phyloP scores from a whole-genome alignment of 2,329 filamentous ascomycete species.

The Microdochium bolleyi region DNA sequence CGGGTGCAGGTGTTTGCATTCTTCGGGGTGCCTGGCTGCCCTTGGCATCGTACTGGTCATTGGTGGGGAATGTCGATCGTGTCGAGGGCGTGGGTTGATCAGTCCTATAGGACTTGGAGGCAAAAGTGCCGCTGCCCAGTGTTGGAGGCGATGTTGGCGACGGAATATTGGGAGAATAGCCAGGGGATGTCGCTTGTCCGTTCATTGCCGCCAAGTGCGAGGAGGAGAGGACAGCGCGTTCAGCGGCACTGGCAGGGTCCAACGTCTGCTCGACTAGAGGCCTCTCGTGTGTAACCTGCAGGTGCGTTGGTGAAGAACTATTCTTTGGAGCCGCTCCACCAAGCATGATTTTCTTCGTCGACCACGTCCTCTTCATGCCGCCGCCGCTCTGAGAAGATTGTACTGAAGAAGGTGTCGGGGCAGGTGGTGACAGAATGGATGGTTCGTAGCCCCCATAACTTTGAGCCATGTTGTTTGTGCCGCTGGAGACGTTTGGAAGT shows the following conservation, averaged over 20 bases:
- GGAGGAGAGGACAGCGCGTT: slow-evolving; percentile 58
- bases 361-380: slow-evolving; percentile 63
- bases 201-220: slow-evolving; percentile 66
- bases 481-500: slow-evolving; percentile 49
- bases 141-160: slow-evolving; percentile 63
- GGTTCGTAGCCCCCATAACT: slow-evolving; percentile 41
- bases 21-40: slow-evolving; percentile 41
- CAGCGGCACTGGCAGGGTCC: slow-evolving; percentile 61
- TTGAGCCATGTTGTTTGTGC: slow-evolving; percentile 21
- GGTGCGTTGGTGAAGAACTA: slow-evolving; percentile 59
- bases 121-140: slow-evolving; percentile 43
- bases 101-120: slow-evolving; percentile 50
- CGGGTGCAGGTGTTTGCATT: slow-evolving; percentile 53
- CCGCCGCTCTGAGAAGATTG: slow-evolving; percentile 35
- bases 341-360: slow-evolving; percentile 67
- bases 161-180: slow-evolving; percentile 59
- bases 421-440: slow-evolving; percentile 45
- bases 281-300: slow-evolving; percentile 61
- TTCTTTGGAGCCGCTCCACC: slow-evolving; percentile 63
- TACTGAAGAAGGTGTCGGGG: slow-evolving; percentile 44
- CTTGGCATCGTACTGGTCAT: slow-evolving; percentile 32
- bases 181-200: slow-evolving; percentile 45
- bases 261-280: slow-evolving; percentile 55
- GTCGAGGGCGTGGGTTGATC: slow-evolving; percentile 47
- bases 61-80: slow-evolving; percentile 46